phyloP scores from a whole-genome alignment of 2,329 filamentous ascomycete species.

The Pyrenophora seminiperda region DNA sequence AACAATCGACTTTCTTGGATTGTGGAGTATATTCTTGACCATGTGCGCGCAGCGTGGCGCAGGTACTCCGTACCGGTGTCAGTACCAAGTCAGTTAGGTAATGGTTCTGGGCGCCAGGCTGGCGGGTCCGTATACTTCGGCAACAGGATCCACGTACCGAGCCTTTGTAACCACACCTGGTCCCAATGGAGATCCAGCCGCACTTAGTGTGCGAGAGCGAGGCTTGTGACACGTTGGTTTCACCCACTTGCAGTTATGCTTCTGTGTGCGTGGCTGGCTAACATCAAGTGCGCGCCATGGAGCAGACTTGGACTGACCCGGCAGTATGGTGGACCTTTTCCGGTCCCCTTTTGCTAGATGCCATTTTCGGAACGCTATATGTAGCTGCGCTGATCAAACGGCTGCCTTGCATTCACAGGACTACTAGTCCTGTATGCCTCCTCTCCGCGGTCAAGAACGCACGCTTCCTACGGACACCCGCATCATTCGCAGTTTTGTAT shows the following conservation, averaged over 20 bases:
- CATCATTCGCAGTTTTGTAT: neutral
- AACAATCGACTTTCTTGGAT: neutral
- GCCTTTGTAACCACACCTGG: neutral
- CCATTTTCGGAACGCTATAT: neutral
- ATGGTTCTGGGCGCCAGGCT: slow-evolving; percentile 2
- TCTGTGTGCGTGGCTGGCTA: slow-evolving; percentile 15
- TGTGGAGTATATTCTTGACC: neutral
- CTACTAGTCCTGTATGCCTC: neutral
- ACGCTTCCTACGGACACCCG: neutral
- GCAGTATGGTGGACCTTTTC: slow-evolving; percentile 1
- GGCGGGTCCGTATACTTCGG: neutral
- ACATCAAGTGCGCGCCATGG: slow-evolving; percentile 9
- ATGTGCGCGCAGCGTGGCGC: neutral
- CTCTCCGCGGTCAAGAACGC: slow-evolving; percentile 3
- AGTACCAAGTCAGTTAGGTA: neutral
- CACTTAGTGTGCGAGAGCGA: slow-evolving; percentile 2
- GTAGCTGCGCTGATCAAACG: neutral
- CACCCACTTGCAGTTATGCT: slow-evolving; percentile 6
- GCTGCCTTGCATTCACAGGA: neutral
- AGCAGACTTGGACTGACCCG: slow-evolving; percentile 1
- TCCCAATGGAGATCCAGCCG: neutral
- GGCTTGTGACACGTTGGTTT: slow-evolving; percentile 16
- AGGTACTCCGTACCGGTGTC: no score
- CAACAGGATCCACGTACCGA: slow-evolving; percentile 4
- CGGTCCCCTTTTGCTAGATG: neutral